Evolutionary conservation across 176 grass and related monocot species (phyloP), one percentile per base, ranked within the genome.

Genomic region (Aegilops tauschii): DNA sequence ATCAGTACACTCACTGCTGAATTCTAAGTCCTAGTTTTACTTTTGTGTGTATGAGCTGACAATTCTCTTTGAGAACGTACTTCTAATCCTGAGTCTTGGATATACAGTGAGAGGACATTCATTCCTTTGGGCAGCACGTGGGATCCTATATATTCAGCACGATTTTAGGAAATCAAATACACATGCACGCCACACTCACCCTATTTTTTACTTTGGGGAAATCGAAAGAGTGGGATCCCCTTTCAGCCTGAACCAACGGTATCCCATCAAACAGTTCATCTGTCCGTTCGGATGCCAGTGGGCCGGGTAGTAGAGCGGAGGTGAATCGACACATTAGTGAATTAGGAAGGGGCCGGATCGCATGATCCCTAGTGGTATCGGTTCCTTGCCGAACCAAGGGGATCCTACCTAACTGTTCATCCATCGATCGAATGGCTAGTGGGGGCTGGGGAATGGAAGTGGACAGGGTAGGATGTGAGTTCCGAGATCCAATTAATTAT

Each of bases 1-100:
- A 90, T 93, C 8, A 92, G 94, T 96, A 88, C 86, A 86, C 23
- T 27, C 34, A 18, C 78, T 73, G 14, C 37, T 73, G 5, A 76
- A 28, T 39, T 37, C 4, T 14, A n/a, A 30, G 21, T 85, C 5
- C 47, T 64, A 80, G 66, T 78, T 82, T 54, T 58, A 18, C 21
- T 58, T 58, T 58, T 58, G 18, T 8, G 18, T 21, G 54, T 8
- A 58, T 8, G 54, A 21, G 54, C 18, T 21, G 6, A 58, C 17
- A 58, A 23, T 61, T 12, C 63, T 23, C 10, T 32, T 50, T 67
- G 67, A 68, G 25, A 69, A 52, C 35, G 8, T 70, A 54, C 50
- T 18, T 6, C 50, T 54, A 54, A 16, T 54, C 5, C 50, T 58
- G 54, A 58, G 21, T 58, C 54, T 58, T 58, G 54, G 18, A 18